These are phyloP conservation scores for Cyberlindnera samutprakarnensis DNA, from an alignment of 805 yeast species.

Conservation along the genomic window DNA sequence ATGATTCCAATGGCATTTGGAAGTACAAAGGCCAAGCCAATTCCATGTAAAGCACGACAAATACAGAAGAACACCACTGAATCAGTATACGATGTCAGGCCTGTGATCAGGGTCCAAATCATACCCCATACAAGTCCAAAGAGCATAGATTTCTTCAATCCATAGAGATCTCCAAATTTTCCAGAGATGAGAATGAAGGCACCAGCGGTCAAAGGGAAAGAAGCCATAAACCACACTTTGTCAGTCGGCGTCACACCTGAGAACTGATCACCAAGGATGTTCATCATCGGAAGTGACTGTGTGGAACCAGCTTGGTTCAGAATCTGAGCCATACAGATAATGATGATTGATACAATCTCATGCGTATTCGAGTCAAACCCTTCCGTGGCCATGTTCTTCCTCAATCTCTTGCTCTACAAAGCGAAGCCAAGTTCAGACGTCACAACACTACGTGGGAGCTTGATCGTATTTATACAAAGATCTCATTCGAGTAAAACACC, in stretches of 20 bases:
- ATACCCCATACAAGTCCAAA: conserved; percentile 49
- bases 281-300: conserved; percentile 31
- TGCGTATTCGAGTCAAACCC: too few species aligned
- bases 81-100: conserved; percentile 44
- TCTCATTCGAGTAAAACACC: too few species aligned
- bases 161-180: conserved; percentile 64
- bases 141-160: conserved; percentile 46
- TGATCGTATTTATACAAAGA: too few species aligned
- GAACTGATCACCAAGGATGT: conserved; percentile 26
- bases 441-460: too few species aligned
- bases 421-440: too few species aligned
- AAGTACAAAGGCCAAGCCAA: conserved; percentile 49
- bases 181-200: conserved; percentile 67
- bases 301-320: conserved; percentile 34
- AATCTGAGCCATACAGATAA: conserved; percentile 29
- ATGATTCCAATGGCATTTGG: conserved; percentile 55
- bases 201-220: conserved; percentile 65
- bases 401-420: too few species aligned
- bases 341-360: conserved; percentile 22
- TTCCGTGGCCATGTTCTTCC: too few species aligned
- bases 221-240: conserved; percentile 61
- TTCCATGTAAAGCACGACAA: conserved; percentile 55
- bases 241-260: conserved; percentile 22
- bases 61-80: conserved; percentile 43
- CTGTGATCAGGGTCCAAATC: conserved; percentile 54